A percentile compares a stretch with the other conserved stretches of the same genome.
phyloP scores from a whole-genome alignment of 2,329 filamentous ascomycete species.

The Apiospora aurea region DNA sequence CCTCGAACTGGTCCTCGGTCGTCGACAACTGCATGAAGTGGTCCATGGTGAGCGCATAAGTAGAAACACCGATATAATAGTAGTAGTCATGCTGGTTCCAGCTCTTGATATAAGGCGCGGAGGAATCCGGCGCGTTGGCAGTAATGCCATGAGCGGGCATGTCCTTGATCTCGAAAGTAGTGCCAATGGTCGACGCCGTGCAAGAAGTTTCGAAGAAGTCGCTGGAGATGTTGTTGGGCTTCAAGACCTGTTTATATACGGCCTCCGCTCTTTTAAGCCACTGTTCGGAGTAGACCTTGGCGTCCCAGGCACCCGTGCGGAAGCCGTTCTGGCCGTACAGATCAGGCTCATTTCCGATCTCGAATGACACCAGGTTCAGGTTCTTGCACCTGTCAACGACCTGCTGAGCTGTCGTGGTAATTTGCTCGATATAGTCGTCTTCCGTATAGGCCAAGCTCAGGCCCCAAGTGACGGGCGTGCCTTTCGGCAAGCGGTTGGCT shows the following conservation, averaged over 20 bases:
- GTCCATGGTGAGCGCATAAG: slow-evolving; percentile 50
- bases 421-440: slow-evolving; percentile 50
- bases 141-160: slow-evolving; percentile 49
- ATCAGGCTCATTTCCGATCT: slow-evolving; percentile 43
- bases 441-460: slow-evolving; percentile 56
- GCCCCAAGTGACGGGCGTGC: slow-evolving; percentile 57
- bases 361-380: slow-evolving; percentile 39
- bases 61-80: slow-evolving; percentile 57
- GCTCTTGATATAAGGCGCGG: slow-evolving; percentile 43
- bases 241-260: slow-evolving; percentile 53
- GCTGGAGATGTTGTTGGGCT: slow-evolving; percentile 46
- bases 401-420: slow-evolving; percentile 47
- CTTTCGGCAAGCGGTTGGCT: slow-evolving; percentile 55
- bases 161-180: slow-evolving; percentile 53
- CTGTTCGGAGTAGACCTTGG: slow-evolving; percentile 50
- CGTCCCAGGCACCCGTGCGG: slow-evolving; percentile 51
- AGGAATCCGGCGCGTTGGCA: slow-evolving; percentile 43
- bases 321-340: slow-evolving; percentile 49
- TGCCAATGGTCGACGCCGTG: slow-evolving; percentile 58
- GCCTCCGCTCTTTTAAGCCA: slow-evolving; percentile 53
- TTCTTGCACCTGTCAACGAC: slow-evolving; percentile 34
- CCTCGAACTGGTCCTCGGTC: slow-evolving; percentile 54
- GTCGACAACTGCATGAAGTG: slow-evolving; percentile 52
- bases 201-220: slow-evolving; percentile 56
- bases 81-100: slow-evolving; percentile 64